These are phyloP conservation scores for Torulaspora delbrueckii DNA, from an alignment of 805 yeast species.

Conservation along the genomic window DNA sequence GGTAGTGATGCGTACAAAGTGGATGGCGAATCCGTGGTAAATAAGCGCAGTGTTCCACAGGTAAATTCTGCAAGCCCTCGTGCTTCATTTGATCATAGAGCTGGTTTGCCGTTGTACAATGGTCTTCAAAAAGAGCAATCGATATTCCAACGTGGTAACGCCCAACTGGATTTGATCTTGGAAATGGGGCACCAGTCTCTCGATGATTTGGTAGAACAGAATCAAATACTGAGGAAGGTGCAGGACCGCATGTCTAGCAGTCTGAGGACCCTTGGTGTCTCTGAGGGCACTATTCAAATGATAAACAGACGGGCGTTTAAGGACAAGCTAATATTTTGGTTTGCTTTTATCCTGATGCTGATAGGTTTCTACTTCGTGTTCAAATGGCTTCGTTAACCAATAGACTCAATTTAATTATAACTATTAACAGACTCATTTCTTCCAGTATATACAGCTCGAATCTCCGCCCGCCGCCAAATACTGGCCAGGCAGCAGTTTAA, in stretches of 20 bases:
- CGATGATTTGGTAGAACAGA: slow-evolving; percentile 82
- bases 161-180: slow-evolving; percentile 80
- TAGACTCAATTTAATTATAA: background rate
- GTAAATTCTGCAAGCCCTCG: slow-evolving; percentile 34
- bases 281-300: slow-evolving; percentile 72
- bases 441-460: slow-evolving; percentile 61
- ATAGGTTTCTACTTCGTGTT: slow-evolving; percentile 61
- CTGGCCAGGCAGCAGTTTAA: slow-evolving; percentile 50
- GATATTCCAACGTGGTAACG: slow-evolving; percentile 61
- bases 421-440: slow-evolving; percentile 13
- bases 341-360: slow-evolving; percentile 59
- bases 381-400: slow-evolving; percentile 43
- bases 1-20: slow-evolving; percentile 22
- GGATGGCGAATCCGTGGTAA: slow-evolving; percentile 26
- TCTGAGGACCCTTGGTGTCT: slow-evolving; percentile 78
- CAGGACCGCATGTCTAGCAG: slow-evolving; percentile 60
- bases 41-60: slow-evolving; percentile 30
- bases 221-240: slow-evolving; percentile 59
- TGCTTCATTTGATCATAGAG: slow-evolving; percentile 29
- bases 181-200: slow-evolving; percentile 85
- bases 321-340: slow-evolving; percentile 84
- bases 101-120: slow-evolving; percentile 43
- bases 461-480: slow-evolving; percentile 57
- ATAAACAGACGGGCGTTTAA: slow-evolving; percentile 78
- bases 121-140: slow-evolving; percentile 68